Evolutionary conservation across 306 rosid genomes (phyloP).

Genomic region (Luffa aegyptiaca): DNA sequence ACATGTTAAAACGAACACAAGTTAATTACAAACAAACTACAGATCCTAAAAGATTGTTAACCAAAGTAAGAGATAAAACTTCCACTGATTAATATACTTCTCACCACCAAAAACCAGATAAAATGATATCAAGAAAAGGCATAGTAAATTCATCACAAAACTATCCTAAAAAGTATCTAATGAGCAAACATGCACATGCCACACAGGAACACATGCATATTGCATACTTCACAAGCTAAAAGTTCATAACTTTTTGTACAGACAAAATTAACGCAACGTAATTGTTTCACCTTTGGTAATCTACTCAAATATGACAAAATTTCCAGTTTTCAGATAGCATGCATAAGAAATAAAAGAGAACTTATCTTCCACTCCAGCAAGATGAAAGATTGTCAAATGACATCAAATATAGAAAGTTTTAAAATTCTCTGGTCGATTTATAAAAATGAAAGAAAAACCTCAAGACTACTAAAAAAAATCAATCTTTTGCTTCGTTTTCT

Average conservation of each 20-base stretch:
- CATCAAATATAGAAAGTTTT: background rate
- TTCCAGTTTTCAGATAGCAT: background rate
- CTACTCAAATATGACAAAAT: background rate
- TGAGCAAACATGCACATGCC: background rate
- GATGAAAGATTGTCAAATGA: background rate
- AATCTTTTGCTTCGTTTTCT: background rate
- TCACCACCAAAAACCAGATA: background rate
- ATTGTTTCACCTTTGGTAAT: background rate
- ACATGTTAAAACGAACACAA: conserved; percentile 18
- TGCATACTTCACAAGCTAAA: background rate
- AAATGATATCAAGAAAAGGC: background rate
- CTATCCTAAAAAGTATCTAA: background rate
- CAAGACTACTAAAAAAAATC: background rate
- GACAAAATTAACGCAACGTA: background rate
- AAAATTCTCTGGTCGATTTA: background rate
- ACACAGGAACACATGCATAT: background rate
- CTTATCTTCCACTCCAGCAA: background rate
- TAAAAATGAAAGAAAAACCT: background rate
- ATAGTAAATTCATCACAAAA: background rate
- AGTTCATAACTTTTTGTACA: background rate
- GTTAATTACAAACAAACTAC: background rate
- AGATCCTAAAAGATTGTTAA: background rate
- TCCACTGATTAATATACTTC: background rate
- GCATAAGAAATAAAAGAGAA: background rate
- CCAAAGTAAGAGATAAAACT: background rate